Percentiles rank a stretch among this genome's conserved stretches.
Evolutionary conservation across 2,329 filamentous ascomycete species (phyloP).

Genomic region (Aspergillus neotritici): DNA sequence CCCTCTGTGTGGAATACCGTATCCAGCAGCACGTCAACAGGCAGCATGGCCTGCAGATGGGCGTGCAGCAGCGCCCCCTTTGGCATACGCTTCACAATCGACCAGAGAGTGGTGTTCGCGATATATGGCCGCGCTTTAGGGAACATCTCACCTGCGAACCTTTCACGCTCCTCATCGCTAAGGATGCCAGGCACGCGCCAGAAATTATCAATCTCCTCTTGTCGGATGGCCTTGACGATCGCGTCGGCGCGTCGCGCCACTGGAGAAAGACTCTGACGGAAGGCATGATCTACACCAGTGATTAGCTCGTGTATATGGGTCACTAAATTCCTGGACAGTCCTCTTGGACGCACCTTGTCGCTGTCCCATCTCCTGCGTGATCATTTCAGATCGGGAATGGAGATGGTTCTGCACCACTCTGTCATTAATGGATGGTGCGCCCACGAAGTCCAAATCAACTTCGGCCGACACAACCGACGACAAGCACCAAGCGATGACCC

Average conservation of each 20-base stretch:
- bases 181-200: constrained; percentile 11
- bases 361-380: constrained; percentile 70
- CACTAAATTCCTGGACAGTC: too few species aligned
- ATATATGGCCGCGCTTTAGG: constrained; percentile 75
- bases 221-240: constrained; percentile 51
- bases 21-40: constrained; percentile 69
- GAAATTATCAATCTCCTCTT: constrained; percentile 17
- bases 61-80: constrained; percentile 67
- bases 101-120: constrained; percentile 78
- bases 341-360: constrained; percentile 59
- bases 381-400: constrained; percentile 63
- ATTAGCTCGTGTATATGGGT: neutral
- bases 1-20: constrained; percentile 62
- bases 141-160: constrained; percentile 81
- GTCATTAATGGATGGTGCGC: constrained; percentile 7
- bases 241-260: constrained; percentile 57
- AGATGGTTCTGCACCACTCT: constrained; percentile 59
- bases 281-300: constrained; percentile 13
- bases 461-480: too few species aligned
- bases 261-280: constrained; percentile 57
- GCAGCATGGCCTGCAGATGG: constrained; percentile 83
- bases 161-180: constrained; percentile 10
- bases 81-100: constrained; percentile 75
- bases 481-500: too few species aligned
- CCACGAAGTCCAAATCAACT: neutral